A percentile compares a stretch with the other conserved stretches of the same genome.
Conservation (phyloP, 805 yeast species). For the Cephaloascus albidus region DNA sequence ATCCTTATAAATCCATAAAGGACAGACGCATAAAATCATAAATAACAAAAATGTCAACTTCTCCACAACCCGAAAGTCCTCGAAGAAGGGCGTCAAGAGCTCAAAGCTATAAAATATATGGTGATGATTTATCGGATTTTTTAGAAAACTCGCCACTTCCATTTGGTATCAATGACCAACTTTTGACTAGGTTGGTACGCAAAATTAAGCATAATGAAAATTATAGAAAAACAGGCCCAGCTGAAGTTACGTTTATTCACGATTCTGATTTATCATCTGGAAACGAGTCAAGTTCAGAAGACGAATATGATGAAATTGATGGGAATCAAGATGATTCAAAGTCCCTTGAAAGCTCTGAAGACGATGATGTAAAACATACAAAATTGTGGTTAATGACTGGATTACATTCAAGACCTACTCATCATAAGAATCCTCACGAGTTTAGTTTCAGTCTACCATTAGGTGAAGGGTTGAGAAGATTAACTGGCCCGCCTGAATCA, state of each 20-base stretch:
- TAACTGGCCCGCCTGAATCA: neutral
- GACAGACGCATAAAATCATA: no score
- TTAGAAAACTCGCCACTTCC: neutral
- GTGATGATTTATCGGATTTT: neutral
- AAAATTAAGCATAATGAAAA: neutral
- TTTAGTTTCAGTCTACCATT: neutral
- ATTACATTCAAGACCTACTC: conserved; percentile 6
- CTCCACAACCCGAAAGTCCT: neutral
- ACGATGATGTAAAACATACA: neutral
- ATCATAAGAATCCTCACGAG: neutral
- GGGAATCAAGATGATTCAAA: neutral
- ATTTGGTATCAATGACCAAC: neutral
- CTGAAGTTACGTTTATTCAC: neutral
- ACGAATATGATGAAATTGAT: neutral
- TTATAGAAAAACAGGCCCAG: neutral
- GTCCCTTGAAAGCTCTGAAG: neutral
- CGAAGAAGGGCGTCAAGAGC: neutral
- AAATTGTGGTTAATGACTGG: conserved; percentile 12
- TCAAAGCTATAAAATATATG: neutral
- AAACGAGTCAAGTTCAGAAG: neutral
- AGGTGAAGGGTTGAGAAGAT: neutral
- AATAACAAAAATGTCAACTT: no score
- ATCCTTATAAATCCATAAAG: no score
- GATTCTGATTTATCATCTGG: neutral
- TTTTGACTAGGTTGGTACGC: neutral